Evolutionary conservation across 768 basidiomycete genomes (phyloP), one percentile per base, ranked within the genome.

Genomic region (Scleroderma citrinum): DNA sequence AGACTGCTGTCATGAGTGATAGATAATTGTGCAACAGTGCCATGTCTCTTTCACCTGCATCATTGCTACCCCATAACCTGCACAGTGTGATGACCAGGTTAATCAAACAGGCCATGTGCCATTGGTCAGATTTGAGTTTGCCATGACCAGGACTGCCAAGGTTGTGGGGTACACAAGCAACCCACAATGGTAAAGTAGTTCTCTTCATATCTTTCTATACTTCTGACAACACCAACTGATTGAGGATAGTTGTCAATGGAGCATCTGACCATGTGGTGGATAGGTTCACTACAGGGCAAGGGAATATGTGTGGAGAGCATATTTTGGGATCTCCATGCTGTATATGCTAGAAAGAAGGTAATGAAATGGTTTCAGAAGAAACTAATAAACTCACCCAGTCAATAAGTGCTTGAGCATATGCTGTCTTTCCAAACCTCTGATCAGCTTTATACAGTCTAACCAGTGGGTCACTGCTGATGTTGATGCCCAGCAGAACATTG

Each of bases 111-210:
- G 63, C 38, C 30, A 47, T 52, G 32, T 53, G 44, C 40, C 40
- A 63, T 43, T 69, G 52, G 49, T 66, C 50, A 21, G 65, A 66
- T 46, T 68, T 69, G 6, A 71, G 57, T 39, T 69, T 69, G n/a
- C 65, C 66, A 53, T 69, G 68, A 1, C 35, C 53, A 10, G 51
- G 30, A 34, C 69, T 62, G 12, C 69, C 67, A 38, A 68, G 54
- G 50, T 69, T 69, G 10, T 3, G 51, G 16, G 68, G 69, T 41
- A 59, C 65, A 1, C 56, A 54, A 17, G 58, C 47, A 21, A 63
- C 52, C 54, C 49, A 55, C 19, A 52, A 46, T 3, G 60, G 60
- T 16, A 62, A 21, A 17, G 37, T 34, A 21, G 61, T 55, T 16
- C 24, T 30, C 20, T 10, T 30, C 34, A 52, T 47, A n/a, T 52